Conservation (phyloP, 352 stramenopile species). For the Globisporangium solare region DNA sequence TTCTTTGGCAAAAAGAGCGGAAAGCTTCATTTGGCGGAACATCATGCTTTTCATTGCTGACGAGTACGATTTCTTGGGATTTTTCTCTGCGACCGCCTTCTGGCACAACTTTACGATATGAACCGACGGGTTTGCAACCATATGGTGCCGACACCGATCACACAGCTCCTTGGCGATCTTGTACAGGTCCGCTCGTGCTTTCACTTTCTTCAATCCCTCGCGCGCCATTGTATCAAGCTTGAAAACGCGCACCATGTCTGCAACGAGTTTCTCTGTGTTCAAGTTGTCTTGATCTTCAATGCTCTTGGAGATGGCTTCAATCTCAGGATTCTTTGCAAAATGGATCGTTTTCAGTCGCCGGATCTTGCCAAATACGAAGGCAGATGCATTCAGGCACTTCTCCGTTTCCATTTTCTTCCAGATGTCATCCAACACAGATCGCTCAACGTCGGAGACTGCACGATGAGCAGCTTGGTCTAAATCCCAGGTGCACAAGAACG, state of each 20-base stretch:
- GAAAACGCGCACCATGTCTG: slow-evolving; percentile 68
- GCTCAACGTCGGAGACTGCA: slow-evolving; percentile 74
- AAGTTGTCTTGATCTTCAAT: slow-evolving; percentile 61
- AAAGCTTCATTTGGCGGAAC: slow-evolving; percentile 80
- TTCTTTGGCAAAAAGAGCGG: slow-evolving; percentile 58
- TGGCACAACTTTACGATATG: slow-evolving; percentile 80
- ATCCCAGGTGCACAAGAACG: slow-evolving; percentile 83
- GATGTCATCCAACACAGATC: slow-evolving; percentile 72
- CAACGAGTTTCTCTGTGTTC: slow-evolving; percentile 42
- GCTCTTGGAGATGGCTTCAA: slow-evolving; percentile 47
- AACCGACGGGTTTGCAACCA: slow-evolving; percentile 80
- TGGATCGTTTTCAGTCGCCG: slow-evolving; percentile 61
- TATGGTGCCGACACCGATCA: slow-evolving; percentile 70
- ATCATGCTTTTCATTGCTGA: slow-evolving; percentile 86
- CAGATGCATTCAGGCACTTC: slow-evolving; percentile 59
- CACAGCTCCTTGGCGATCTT: slow-evolving; percentile 75
- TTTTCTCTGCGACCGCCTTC: slow-evolving; percentile 60
- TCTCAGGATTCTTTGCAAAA: slow-evolving; percentile 57
- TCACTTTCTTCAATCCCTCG: slow-evolving; percentile 63
- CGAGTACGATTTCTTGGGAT: slow-evolving; percentile 80
- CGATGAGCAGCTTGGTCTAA: slow-evolving; percentile 58
- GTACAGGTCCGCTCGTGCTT: slow-evolving; percentile 49
- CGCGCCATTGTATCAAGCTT: slow-evolving; percentile 78
- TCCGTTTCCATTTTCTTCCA: slow-evolving; percentile 79
- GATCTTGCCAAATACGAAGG: slow-evolving; percentile 72